Conservation (phyloP, 129 eudicot species). For the Saposhnikovia divaricata region DNA sequence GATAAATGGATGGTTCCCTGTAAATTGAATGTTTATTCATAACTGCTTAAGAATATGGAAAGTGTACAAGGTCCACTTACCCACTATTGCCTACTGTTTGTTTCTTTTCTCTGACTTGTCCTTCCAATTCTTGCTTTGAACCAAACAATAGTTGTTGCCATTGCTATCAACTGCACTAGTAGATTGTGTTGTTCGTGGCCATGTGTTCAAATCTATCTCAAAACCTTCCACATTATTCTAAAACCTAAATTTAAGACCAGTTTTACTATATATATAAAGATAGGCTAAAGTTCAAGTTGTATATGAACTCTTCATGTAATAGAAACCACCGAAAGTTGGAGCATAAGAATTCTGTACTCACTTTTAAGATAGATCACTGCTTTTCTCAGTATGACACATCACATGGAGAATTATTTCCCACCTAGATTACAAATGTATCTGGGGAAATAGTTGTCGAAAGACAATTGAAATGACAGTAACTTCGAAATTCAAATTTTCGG, state of each 20-base stretch:
- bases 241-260: constrained; percentile 1
- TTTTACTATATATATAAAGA: not conserved
- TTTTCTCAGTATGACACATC: not conserved
- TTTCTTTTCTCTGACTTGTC: not conserved
- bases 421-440: not conserved
- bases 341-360: not conserved
- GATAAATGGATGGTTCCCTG: constrained; percentile 7
- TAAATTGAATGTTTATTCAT: constrained; percentile 4
- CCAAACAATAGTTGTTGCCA: constrained; percentile 1
- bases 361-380: constrained; percentile 5
- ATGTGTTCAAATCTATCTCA: not conserved
- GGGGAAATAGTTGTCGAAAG: not conserved
- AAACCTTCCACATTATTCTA: not conserved
- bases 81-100: not conserved
- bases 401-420: not conserved
- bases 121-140: not conserved
- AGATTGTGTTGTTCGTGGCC: not conserved
- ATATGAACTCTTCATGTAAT: not conserved
- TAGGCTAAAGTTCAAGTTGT: not conserved
- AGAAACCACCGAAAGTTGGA: constrained; percentile 7
- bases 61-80: constrained; percentile 14
- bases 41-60: not conserved
- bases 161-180: constrained; percentile 1
- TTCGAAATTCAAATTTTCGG: too few species aligned
- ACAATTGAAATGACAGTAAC: too few species aligned